Evolutionary conservation across 768 basidiomycete genomes (phyloP).

Genomic region (Termitomyces sp.): DNA sequence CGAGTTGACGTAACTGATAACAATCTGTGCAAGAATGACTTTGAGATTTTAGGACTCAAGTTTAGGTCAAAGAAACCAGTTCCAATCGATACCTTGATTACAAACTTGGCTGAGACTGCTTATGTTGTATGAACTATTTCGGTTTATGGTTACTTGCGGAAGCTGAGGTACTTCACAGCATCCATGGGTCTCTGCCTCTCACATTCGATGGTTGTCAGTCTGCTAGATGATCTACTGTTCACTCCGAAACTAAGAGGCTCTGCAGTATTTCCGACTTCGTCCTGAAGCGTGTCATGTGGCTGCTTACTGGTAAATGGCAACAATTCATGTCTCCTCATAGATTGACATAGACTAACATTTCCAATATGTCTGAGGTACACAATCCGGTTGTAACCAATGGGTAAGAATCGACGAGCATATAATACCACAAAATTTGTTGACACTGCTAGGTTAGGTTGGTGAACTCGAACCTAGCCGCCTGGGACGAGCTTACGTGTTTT

Average conservation of each 20-base stretch:
- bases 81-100: conserved; percentile 50
- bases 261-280: conserved; percentile 52
- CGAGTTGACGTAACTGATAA: neutral
- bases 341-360: conserved; percentile 24
- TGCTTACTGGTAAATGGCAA: conserved; percentile 46
- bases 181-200: conserved; percentile 55
- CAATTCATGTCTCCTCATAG: conserved; percentile 22
- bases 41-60: conserved; percentile 49
- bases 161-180: conserved; percentile 32
- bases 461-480: conserved; percentile 52
- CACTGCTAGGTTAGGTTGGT: conserved; percentile 37
- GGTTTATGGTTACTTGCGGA: neutral
- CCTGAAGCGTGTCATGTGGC: conserved; percentile 57
- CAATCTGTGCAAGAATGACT: conserved; percentile 43
- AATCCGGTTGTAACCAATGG: conserved; percentile 64
- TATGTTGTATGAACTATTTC: conserved; percentile 38
- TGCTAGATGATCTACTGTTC: neutral
- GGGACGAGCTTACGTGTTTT: conserved; percentile 62
- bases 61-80: conserved; percentile 39
- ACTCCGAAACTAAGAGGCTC: neutral
- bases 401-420: conserved; percentile 16
- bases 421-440: conserved; percentile 9
- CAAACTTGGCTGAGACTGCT: conserved; percentile 55
- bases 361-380: conserved; percentile 37
- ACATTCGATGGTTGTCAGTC: conserved; percentile 57